Percentiles rank a stretch among this genome's conserved stretches.
Evolutionary conservation across 768 basidiomycete species (phyloP).

Genomic region (Podaxis sp.): DNA sequence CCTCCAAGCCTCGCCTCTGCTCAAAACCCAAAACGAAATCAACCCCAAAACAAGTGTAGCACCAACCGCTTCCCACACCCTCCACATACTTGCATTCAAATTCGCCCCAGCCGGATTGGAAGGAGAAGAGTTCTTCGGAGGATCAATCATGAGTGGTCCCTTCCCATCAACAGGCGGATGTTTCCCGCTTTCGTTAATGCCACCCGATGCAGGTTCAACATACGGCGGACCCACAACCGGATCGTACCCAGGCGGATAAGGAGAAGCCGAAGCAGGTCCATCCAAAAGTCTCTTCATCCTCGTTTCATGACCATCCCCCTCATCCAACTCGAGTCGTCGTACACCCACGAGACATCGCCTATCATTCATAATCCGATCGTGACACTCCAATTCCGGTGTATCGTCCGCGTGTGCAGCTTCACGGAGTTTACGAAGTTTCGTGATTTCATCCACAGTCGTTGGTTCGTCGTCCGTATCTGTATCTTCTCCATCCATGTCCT

Average conservation of each 20-base stretch:
- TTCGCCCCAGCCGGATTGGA: not conserved
- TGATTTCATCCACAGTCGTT: constrained; percentile 17
- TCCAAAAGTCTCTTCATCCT: constrained; percentile 56
- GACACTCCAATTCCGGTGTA: constrained; percentile 7
- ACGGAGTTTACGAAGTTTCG: constrained; percentile 9
- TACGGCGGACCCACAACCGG: not conserved
- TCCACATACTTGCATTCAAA: not conserved
- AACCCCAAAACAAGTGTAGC: constrained; percentile 15
- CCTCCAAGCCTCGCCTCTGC: not conserved
- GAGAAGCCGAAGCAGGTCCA: constrained; percentile 33
- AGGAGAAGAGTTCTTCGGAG: constrained; percentile 3
- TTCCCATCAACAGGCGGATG: not conserved
- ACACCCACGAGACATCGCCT: constrained; percentile 65
- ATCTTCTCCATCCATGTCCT: not conserved
- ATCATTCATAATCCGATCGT: constrained; percentile 29
- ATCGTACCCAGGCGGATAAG: not conserved
- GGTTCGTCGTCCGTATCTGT: not conserved
- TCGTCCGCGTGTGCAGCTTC: constrained; percentile 1
- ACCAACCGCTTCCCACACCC: constrained; percentile 14
- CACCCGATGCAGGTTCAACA: not conserved
- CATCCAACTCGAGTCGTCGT: constrained; percentile 53
- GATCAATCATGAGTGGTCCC: constrained; percentile 7
- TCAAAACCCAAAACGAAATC: constrained; percentile 18
- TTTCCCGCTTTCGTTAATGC: not conserved
- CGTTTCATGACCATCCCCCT: constrained; percentile 43